Percentiles rank a stretch among this genome's conserved stretches.
Evolutionary conservation across 2,329 filamentous ascomycete species (phyloP).

Genomic region (Penicillium glabrum): DNA sequence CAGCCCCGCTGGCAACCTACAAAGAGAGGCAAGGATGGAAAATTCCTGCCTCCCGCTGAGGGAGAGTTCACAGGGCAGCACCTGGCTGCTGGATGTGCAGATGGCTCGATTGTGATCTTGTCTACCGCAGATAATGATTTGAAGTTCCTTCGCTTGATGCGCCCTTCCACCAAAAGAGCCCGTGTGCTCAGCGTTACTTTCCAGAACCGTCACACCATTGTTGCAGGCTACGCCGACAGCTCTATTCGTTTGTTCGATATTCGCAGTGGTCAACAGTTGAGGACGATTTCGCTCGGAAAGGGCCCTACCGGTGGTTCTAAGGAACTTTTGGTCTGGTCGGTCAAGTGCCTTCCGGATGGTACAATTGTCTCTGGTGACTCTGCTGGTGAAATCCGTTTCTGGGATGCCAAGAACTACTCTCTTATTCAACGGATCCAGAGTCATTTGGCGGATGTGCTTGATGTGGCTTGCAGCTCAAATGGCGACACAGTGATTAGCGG

Average conservation of each 20-base stretch:
- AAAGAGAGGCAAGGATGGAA: constrained; percentile 38
- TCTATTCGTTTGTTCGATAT: constrained; percentile 91
- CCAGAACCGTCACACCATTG: constrained; percentile 76
- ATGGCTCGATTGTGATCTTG: constrained; percentile 84
- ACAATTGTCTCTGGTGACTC: constrained; percentile 95
- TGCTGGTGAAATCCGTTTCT: constrained; percentile 88
- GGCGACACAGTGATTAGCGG: constrained; percentile 82
- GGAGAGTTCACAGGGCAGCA: constrained; percentile 54
- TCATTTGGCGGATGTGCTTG: constrained; percentile 87
- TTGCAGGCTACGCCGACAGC: constrained; percentile 94
- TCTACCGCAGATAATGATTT: constrained; percentile 83
- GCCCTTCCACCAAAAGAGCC: constrained; percentile 78
- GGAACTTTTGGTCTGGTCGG: constrained; percentile 88
- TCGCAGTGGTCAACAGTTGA: constrained; percentile 70
- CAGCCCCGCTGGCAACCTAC: constrained; percentile 64
- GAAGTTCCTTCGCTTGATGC: constrained; percentile 73
- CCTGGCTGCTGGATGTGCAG: constrained; percentile 84
- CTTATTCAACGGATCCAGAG: constrained; percentile 81
- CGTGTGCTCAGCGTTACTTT: constrained; percentile 90
- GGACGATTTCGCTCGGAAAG: constrained; percentile 82
- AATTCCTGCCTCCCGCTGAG: constrained; percentile 33
- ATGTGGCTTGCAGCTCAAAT: constrained; percentile 77
- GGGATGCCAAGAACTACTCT: constrained; percentile 90
- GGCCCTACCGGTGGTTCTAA: constrained; percentile 75
- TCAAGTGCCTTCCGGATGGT: constrained; percentile 82